These are phyloP conservation scores for Cladorrhinum samala DNA, from an alignment of 495 filamentous ascomycete genomes.

Conservation along the genomic window DNA sequence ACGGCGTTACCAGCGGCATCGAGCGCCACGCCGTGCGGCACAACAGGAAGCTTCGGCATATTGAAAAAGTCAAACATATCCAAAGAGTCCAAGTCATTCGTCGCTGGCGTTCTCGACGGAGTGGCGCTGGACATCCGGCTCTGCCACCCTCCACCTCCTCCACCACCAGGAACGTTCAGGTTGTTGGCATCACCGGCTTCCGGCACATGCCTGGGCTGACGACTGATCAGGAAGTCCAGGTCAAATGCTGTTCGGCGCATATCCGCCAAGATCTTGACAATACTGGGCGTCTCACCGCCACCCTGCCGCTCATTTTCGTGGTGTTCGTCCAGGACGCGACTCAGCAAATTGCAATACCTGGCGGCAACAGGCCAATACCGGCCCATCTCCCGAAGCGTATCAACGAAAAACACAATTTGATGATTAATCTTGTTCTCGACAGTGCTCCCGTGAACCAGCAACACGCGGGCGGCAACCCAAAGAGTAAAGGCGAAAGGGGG, in stretches of 20 bases:
- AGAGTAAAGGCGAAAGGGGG: constrained; percentile 85
- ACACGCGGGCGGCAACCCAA: constrained; percentile 82
- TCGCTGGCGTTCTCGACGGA: constrained; percentile 56
- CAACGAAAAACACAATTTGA: constrained; percentile 71
- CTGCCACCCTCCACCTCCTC: constrained; percentile 17
- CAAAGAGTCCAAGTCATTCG: constrained; percentile 81
- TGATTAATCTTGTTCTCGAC: constrained; percentile 74
- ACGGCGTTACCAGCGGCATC: neutral
- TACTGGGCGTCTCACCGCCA: constrained; percentile 70
- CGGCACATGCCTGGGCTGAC: constrained; percentile 60
- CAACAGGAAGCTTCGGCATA: constrained; percentile 63
- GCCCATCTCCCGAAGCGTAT: constrained; percentile 72
- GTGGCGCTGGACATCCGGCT: constrained; percentile 38
- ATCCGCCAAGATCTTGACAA: constrained; percentile 78
- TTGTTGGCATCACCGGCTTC: constrained; percentile 18
- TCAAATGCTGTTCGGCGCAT: constrained; percentile 84
- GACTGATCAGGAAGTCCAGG: constrained; percentile 78
- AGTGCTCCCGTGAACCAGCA: constrained; percentile 82
- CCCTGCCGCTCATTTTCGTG: constrained; percentile 67
- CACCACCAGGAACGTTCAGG: constrained; percentile 29
- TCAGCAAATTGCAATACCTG: constrained; percentile 72
- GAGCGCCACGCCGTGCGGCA: constrained; percentile 11
- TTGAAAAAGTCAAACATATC: constrained; percentile 95
- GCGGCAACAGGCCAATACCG: constrained; percentile 78
- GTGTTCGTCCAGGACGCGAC: constrained; percentile 78